These are phyloP conservation scores for Chenopodium berlandieri DNA, from an alignment of 148 eudicot genomes.

Conservation along the genomic window DNA sequence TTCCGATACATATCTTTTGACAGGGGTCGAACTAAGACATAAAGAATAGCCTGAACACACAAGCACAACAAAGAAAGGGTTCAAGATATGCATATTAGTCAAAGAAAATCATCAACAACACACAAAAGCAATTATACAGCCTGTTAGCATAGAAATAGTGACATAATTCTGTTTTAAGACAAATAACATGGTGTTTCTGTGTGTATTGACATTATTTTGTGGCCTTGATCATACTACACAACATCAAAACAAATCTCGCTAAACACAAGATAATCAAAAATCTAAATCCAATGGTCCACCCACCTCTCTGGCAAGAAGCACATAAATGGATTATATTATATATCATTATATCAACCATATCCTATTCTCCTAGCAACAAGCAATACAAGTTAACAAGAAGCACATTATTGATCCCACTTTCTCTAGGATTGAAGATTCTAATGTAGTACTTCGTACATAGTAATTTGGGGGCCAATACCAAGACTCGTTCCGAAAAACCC, in stretches of 20 bases:
- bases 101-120: not conserved
- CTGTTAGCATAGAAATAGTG: not conserved
- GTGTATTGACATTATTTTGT: not conserved
- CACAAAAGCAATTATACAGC: not conserved
- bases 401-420: not conserved
- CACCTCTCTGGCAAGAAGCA: not conserved
- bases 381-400: not conserved
- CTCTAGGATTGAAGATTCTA: not conserved
- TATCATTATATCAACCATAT: not conserved
- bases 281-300: not conserved
- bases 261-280: not conserved
- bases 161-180: not conserved
- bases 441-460: not conserved
- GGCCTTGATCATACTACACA: not conserved
- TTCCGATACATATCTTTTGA: conserved; percentile 53
- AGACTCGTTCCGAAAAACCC: not conserved
- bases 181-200: not conserved
- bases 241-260: not conserved
- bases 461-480: not conserved
- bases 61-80: not conserved
- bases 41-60: conserved; percentile 55
- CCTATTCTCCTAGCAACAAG: not conserved
- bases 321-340: not conserved
- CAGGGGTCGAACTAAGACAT: conserved; percentile 57
- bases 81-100: conserved; percentile 1